These are phyloP conservation scores for Tylopilus subfusipes DNA, from an alignment of 768 basidiomycete genomes.

Conservation along the genomic window DNA sequence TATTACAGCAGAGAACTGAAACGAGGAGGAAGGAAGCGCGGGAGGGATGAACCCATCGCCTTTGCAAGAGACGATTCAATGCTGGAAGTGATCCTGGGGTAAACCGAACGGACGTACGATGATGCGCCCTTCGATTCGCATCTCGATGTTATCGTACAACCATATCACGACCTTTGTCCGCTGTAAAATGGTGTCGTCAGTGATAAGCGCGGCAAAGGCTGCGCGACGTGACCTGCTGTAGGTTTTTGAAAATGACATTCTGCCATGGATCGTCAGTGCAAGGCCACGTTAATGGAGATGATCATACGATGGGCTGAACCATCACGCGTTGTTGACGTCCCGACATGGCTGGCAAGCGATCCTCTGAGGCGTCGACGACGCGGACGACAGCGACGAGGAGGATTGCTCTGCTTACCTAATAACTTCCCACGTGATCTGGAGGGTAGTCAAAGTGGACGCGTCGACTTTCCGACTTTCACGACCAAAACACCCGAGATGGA, in stretches of 20 bases:
- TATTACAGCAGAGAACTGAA: background rate
- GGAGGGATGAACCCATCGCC: constrained; percentile 27
- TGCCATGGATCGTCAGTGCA: constrained; percentile 29
- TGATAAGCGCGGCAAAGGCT: constrained; percentile 4
- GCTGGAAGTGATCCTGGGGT: constrained; percentile 28
- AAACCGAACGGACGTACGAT: constrained; percentile 61
- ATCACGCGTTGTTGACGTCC: constrained; percentile 94
- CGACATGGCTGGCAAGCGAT: constrained; percentile 60
- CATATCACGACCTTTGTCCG: constrained; percentile 85
- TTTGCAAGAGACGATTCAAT: constrained; percentile 41
- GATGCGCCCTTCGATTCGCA: constrained; percentile 94
- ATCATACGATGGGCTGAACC: constrained; percentile 96
- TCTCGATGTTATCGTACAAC: constrained; percentile 96
- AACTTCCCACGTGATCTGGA: constrained; percentile 16
- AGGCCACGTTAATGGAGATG: background rate
- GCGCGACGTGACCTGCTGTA: constrained; percentile 64
- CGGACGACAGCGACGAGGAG: constrained; percentile 1
- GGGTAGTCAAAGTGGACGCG: constrained; percentile 16
- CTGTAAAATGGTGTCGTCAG: constrained; percentile 38
- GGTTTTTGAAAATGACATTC: constrained; percentile 99
- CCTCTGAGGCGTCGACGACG: constrained; percentile 8
- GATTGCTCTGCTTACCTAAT: constrained; percentile 18
- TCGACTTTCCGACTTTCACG: constrained; percentile 12
- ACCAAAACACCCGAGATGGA: constrained; percentile 31
- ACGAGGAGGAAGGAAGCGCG: constrained; percentile 3